Base-by-base conservation (phyloP, 805 yeast genomes). In the Torulaspora maleeae region DNA sequence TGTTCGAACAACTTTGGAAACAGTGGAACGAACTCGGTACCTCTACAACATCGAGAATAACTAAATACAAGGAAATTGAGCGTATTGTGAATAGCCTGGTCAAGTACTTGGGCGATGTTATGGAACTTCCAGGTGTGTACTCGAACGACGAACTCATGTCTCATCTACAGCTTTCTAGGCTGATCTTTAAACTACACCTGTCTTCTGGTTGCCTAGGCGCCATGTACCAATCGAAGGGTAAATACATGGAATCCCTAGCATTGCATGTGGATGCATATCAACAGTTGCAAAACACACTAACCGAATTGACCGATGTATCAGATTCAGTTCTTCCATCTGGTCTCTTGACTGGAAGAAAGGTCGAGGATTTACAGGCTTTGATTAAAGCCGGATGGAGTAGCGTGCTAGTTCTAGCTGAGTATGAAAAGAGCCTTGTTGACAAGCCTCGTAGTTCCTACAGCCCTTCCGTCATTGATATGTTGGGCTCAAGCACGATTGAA, bases 111-210 rank as follows among this genome's bases (percentile, higher is more conserved):
- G 66, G 66, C 3, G 83, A 82, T 52, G 66, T 88, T 37, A 72
- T 76, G 58, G 95, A 88, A 49, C 73, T 93, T 41, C 96, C 97
- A 0, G 98, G 98, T 72, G 95, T 91, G 15, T 80, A 84, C 59
- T 86, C 86, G 43, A 95, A 88, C 60, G 93, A 85, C 43, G 81
- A 75, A 17, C 72, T 91, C 44, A 62, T 70, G 50, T 66, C 51
- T n/a, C 57, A 57, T 36, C 38, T 64, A 36, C 61, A 58, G 17
- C 43, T 61, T n/a, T 36, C 50, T 12, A 55, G 51, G 28, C 22
- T 42, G 10, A 60, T 56, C 47, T 63, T 51, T 45, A 51, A 54
- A 34, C 29, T 55, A 4, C 41, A 51, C 22, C 42, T 59, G 32
- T 48, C 49, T 27, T 53, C 64, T 4, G 58, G 54, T 16, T 61